Base-by-base conservation (phyloP, 179 eudicot genomes). In the Kewa caespitosa region DNA sequence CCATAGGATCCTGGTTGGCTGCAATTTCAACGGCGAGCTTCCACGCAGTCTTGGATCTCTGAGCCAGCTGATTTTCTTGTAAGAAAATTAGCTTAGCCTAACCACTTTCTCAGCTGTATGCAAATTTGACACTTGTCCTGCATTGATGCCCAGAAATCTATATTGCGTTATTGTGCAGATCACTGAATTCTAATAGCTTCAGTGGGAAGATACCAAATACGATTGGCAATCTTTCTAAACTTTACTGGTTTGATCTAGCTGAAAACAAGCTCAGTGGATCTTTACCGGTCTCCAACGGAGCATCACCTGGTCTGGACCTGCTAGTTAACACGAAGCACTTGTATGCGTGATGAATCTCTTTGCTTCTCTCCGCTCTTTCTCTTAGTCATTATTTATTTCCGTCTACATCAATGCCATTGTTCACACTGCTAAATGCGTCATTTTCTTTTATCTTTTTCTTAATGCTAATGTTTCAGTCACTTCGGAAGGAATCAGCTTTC, bases 211-310 rank as follows among this genome's bases (percentile, higher is more conserved):
- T 95, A 76, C 99, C 99, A 25, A 73, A 88, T 75, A 80, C 93
- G 32, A 72, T 95, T 74, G 99, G 97, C 38, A 87, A 80, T 22
- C 74, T 95, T 34, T 72, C 84, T 23, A 87, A 86, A 6, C 94
- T 95, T 54, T 85, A 85, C 78, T 95, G 97, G 99, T 85, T 95
- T 69, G 97, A 95, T 77, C 70, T 94, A 41, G 86, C 95, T 22
- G 89, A 87, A 41, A 95, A 95, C 77, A 76, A 73, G 81, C 85
- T 95, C 64, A 84, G 80, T n/a, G 99, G 99, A 81, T 75, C 80
- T 37, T 70, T 95, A 71, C 99, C 98, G 8, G 88, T 94, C 78
- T 94, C 98, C 25, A 82, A 55, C 37, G 93, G 83, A 46, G 73
- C 82, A 57, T 69, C 73, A 48, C 92, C 85, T 55, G 98, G 98